Base-by-base conservation (phyloP, 495 filamentous ascomycete genomes). In the Aspergillus sclerotiicarbonarius region DNA sequence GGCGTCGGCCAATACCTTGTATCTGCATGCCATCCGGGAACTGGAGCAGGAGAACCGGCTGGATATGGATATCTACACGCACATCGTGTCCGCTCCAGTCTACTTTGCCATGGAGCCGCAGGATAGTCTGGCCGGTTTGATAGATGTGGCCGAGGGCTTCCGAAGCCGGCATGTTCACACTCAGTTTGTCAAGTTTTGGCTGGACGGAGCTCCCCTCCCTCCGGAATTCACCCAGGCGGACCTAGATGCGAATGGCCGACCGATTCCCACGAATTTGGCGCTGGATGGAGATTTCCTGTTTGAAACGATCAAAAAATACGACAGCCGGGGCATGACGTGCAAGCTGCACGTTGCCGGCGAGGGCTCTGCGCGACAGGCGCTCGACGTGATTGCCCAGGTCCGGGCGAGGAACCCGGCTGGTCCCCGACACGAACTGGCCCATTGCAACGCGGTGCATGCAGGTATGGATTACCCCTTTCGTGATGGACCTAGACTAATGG, bases 311-410 rank as follows among this genome's bases (percentile, higher is more conserved):
- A 25, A 18, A 2, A 35, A 39, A 15, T 50, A 47, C 29, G 54
- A 56, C 29, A n/a, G 44, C 4, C 25, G 29, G 0, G 54, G 54
- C 8, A 20, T 56, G 15, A 50, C 54, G 7, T 56, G 54, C 16
- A 56, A 56, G 30, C 5, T 56, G 6, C 54, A 56, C 18, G 31
- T 29, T 29, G 43, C 43, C 3, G 54, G 54, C 4, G 41, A 56
- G 18, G 54, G 54, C 2, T 16, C n/a, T 12, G 44, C 33, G 15
- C 35, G 43, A 10, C 16, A 6, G 30, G 54, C 54, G 16, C 9
- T 56, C 0, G 44, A 56, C 7, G 30, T 29, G 16, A 18, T 49
- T 8, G 45, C 35, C 15, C 15, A 4, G n/a, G n/a, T 56, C 0
- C 15, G 54, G 15, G 30, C 15, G 1, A n/a, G 16, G 15, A 46